phyloP scores from a whole-genome alignment of 768 basidiomycete species.

The Lentinus tigrinus region DNA sequence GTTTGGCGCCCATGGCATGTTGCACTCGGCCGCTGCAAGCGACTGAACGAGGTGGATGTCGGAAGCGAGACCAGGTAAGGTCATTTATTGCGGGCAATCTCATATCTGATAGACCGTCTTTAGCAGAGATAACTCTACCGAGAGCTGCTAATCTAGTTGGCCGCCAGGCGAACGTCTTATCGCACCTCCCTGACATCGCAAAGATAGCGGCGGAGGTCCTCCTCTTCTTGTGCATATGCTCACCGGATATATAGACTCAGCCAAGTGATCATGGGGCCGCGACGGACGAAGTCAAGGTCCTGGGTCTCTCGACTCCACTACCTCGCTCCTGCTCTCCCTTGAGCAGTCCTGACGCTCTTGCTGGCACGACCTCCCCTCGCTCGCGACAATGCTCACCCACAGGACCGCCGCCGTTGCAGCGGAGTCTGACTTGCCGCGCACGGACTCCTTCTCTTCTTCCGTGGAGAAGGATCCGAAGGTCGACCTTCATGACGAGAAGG shows the following conservation, averaged over 20 bases:
- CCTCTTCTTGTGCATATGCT: neutral
- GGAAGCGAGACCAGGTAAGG: neutral
- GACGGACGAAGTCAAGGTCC: conserved; percentile 5
- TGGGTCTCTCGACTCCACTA: conserved; percentile 2
- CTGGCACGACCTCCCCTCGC: neutral
- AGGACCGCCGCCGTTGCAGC: neutral
- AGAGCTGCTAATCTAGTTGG: conserved; percentile 11
- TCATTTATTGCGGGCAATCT: neutral
- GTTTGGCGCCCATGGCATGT: neutral
- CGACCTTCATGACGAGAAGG: conserved; percentile 1
- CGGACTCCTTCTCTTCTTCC: conserved; percentile 9
- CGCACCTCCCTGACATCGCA: neutral
- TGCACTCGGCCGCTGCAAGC: no score
- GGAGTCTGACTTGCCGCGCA: conserved; percentile 10
- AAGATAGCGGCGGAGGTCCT: conserved; percentile 8
- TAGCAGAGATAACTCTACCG: conserved; percentile 3
- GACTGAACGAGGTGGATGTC: neutral
- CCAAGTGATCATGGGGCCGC: neutral
- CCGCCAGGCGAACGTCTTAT: conserved; percentile 9
- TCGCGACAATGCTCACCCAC: neutral
- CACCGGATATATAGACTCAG: conserved; percentile 1
- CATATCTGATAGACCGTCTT: neutral
- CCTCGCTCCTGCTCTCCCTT: neutral
- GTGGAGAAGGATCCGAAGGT: conserved; percentile 15
- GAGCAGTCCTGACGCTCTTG: neutral